Base-by-base conservation (phyloP, 2,329 filamentous ascomycete genomes). In the Trematosphaeria pertusa region DNA sequence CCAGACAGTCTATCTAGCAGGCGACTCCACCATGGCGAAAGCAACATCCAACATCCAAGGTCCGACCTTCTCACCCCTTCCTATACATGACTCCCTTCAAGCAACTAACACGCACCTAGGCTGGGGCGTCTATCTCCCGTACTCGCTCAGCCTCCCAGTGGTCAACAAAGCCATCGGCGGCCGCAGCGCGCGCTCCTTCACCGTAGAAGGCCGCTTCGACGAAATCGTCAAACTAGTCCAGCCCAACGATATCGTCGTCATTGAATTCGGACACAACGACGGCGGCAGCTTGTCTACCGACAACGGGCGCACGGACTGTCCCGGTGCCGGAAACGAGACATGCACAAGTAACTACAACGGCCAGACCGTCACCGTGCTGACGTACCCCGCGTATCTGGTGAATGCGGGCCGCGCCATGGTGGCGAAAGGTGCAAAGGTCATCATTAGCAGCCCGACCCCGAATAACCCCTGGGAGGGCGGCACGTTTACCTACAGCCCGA, bases 221-320 rank as follows among this genome's bases (percentile, higher is more conserved):
- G 75, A 75, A 0, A 80, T 89, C 41, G 78, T 80, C 36, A 69
- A 76, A 22, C 60, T 75, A 2, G 74, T 88, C 18, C 56, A 79
- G 61, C 45, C 75, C 1, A 84, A 83, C 22, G 86, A 89, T 67
- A 85, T 82, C 67, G 85, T 88, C 1, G 75, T 88, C 42, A 87
- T 89, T 42, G 86, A 88, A 59, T 87, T 89, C 59, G 86, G 87
- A 0, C 86, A 89, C 74, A 89, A 89, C 58, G 87, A 89, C 56
- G 86, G 85, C 17, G 84, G 85, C 1, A 78, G 78, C 0, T 72
- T 84, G 2, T 68, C 66, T 1, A 69, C 62, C 1, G 86, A 88
- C 65, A 87, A 87, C 56, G 81, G 81, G 1, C 78, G 85, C 11
- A 81, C 79, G 1, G 84, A 82, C 56, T 88, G 86, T 47, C 64